Percentiles rank a stretch among this genome's conserved stretches.
phyloP scores from a whole-genome alignment of 805 yeast species.

The Naumovozyma baii region DNA sequence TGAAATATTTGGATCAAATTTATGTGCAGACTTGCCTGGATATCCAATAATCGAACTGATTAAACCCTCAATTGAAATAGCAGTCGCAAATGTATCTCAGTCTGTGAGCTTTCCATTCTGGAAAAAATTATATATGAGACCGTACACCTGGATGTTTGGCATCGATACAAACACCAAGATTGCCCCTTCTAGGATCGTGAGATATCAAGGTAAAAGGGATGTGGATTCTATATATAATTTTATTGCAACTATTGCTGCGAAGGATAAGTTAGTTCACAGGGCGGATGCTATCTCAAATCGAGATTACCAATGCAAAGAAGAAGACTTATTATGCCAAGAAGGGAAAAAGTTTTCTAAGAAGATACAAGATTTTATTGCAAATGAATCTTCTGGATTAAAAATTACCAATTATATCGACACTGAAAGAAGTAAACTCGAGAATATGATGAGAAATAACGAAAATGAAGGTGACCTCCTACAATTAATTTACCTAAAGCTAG shows the following conservation, averaged over 20 bases:
- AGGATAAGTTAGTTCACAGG: slow-evolving; percentile 6
- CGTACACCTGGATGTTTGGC: slow-evolving; percentile 2
- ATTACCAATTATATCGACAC: neutral
- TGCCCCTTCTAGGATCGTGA: slow-evolving; percentile 37
- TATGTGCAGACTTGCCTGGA: slow-evolving; percentile 35
- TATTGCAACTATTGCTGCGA: slow-evolving; percentile 30
- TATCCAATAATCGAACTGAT: slow-evolving; percentile 59
- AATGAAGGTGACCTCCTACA: neutral
- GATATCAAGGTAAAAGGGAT: slow-evolving; percentile 46
- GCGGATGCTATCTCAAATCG: slow-evolving; percentile 31
- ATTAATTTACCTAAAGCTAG: neutral
- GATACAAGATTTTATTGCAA: slow-evolving; percentile 10
- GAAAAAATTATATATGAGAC: slow-evolving; percentile 7
- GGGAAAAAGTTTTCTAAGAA: slow-evolving; percentile 11
- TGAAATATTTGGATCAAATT: slow-evolving; percentile 24
- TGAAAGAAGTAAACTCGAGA: slow-evolving; percentile 2
- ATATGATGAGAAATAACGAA: neutral
- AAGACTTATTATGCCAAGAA: slow-evolving; percentile 6
- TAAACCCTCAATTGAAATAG: slow-evolving; percentile 29
- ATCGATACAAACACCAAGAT: slow-evolving; percentile 16
- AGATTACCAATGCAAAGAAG: slow-evolving; percentile 6
- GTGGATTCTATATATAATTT: slow-evolving; percentile 41
- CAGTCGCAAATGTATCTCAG: neutral
- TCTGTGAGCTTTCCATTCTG: slow-evolving; percentile 3
- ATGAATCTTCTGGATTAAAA: neutral